Evolutionary conservation across 2,329 filamentous ascomycete species (phyloP).

Genomic region (Dactylellina cionopaga): DNA sequence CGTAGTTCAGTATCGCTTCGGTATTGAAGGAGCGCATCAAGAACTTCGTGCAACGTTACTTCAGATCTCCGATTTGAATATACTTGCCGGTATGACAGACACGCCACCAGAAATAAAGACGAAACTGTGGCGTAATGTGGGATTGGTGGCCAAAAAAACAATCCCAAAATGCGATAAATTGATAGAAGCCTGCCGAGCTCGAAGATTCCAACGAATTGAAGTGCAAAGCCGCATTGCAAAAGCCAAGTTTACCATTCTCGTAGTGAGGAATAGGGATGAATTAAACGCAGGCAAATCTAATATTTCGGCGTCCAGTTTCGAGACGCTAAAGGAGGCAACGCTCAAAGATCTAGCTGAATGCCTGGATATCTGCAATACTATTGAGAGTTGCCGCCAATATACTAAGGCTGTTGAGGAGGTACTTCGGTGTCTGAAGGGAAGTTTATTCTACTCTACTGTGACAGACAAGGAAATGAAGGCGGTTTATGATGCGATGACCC

Average conservation of each 20-base stretch:
- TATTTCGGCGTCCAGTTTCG: constrained; percentile 17
- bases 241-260: constrained; percentile 11
- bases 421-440: constrained; percentile 63
- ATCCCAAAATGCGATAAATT: not conserved
- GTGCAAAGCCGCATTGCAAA: constrained; percentile 21
- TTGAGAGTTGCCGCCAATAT: constrained; percentile 58
- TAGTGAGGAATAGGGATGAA: not conserved
- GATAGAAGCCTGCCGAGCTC: constrained; percentile 1
- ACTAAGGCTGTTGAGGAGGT: constrained; percentile 63
- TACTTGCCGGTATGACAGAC: not conserved
- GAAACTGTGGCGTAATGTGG: not conserved
- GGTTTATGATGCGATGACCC: constrained; percentile 66
- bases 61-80: constrained; percentile 31
- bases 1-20: constrained; percentile 37
- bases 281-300: constrained; percentile 6
- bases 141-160: not conserved
- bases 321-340: constrained; percentile 21
- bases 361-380: constrained; percentile 13
- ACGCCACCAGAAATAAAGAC: not conserved
- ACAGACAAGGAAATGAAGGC: constrained; percentile 65
- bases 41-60: constrained; percentile 12
- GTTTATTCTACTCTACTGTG: constrained; percentile 65
- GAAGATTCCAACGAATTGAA: constrained; percentile 15
- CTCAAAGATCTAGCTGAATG: constrained; percentile 42
- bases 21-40: constrained; percentile 42